Base-by-base conservation (phyloP, 108 stramenopile species). In the Cyclotella choctawhatcheeana region DNA sequence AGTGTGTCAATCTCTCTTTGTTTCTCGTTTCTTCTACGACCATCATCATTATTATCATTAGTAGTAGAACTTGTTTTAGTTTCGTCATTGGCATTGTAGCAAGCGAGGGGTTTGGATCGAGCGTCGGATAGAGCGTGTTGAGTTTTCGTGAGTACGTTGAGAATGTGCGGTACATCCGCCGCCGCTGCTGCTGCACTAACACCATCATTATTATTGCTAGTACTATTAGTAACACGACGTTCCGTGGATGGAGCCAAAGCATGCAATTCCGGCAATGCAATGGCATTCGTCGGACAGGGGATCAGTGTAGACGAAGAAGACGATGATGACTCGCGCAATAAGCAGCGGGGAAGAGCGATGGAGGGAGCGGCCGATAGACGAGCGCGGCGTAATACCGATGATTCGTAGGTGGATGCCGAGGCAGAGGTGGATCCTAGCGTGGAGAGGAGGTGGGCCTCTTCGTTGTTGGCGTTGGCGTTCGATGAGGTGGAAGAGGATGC, bases 401-500 rank as follows among this genome's bases (percentile, higher is more conserved):
- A 68, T 71, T 93, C 93, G 67, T 93, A 93, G 34, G 53, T 62
- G 10, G 74, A 56, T 18, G 67, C 76, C 26, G 54, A 54, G 14
- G 88, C 78, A 24, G 81, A 67, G 21, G 79, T 64, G 26, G 81
- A 62, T 32, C 85, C 85, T n/a, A 92, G 64, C 0, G 86, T 52
- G 34, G 88, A 87, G 66, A 92, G 73, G 43, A 92, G 35, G 30
- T 73, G 64, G 44, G 84, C 68, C 62, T 92, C 91, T 30, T 35
- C 40, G 25, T 30, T 5, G 40, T 24, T 61, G 24, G 6, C 44
- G 35, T 22, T 40, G 20, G 43, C 2, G 40, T 25, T 2, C 7
- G 32, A 37, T 29, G 4, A 18, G 5, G 16, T 55, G 54, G n/a
- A n/a, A n/a, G n/a, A n/a, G n/a, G n/a, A n/a, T n/a, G n/a, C n/a